Conservation (phyloP, 2,329 filamentous ascomycete species). For the Fusarium dimerum region DNA sequence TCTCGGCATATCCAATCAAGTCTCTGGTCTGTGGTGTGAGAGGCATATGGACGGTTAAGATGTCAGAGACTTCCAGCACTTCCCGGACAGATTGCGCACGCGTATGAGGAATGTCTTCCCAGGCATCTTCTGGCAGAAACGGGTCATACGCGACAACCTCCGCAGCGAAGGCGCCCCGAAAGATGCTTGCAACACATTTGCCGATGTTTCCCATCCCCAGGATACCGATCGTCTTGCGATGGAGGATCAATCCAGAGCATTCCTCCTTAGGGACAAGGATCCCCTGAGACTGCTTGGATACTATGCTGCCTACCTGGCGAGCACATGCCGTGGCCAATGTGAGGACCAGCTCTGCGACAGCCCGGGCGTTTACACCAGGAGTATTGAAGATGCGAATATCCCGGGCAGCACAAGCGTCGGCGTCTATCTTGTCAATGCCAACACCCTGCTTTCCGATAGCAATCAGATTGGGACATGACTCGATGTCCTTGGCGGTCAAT, state of each 20-base stretch:
- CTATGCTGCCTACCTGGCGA: slow-evolving; percentile 34
- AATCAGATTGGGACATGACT: slow-evolving; percentile 35
- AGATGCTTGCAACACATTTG: slow-evolving; percentile 37
- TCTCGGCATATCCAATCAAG: slow-evolving; percentile 33
- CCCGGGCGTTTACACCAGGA: slow-evolving; percentile 45
- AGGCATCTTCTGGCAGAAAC: slow-evolving; percentile 33
- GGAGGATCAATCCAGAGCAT: slow-evolving; percentile 40
- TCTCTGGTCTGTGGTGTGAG: slow-evolving; percentile 34
- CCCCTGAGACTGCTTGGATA: slow-evolving; percentile 31
- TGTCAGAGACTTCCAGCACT: slow-evolving; percentile 33
- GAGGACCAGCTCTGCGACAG: slow-evolving; percentile 43
- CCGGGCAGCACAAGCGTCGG: slow-evolving; percentile 37
- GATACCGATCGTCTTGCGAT: slow-evolving; percentile 38
- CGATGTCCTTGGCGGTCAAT: slow-evolving; percentile 41
- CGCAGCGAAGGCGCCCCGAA: slow-evolving; percentile 37
- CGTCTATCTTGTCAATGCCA: slow-evolving; percentile 48
- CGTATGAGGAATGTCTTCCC: slow-evolving; percentile 35
- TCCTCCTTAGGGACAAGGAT: slow-evolving; percentile 39
- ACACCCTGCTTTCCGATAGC: slow-evolving; percentile 50
- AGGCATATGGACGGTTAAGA: slow-evolving; percentile 41
- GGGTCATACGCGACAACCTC: slow-evolving; percentile 40
- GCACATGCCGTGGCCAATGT: slow-evolving; percentile 38
- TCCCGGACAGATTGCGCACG: slow-evolving; percentile 34
- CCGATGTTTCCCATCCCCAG: slow-evolving; percentile 44
- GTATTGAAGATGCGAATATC: slow-evolving; percentile 49